Evolutionary conservation across 208 protist genomes (phyloP), one percentile per base, ranked within the genome.

Genomic region (Trypanosoma melophagium): DNA sequence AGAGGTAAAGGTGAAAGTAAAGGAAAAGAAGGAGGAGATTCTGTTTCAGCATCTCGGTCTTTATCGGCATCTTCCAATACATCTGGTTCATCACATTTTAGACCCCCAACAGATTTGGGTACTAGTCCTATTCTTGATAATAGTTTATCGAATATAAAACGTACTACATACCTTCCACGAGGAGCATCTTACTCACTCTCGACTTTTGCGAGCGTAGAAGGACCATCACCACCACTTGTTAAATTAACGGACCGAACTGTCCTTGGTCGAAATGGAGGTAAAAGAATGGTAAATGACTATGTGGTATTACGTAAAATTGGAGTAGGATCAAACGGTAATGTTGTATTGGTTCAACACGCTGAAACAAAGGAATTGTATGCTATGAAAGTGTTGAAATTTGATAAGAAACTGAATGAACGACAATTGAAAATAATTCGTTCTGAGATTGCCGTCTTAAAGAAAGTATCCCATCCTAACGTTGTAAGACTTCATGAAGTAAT

Each of bases 321-420:
- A 35, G 73, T 93, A 56, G 97, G 97, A 35, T 96, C 96, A 7
- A 98, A 97, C 62, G 94, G 96, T 51, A 84, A 95, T n/a, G 97
- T 98, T 2, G 97, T 95, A 61, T 96, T 98, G 60, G 96, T 94
- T 17, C 74, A 85, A 44, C 77, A 98, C 60, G 52, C 66, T 0
- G 38, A 51, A 16, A 89, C 77, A n/a, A 67, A 68, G 16, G n/a
- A 91, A 10, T 47, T 80, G 40, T 83, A 79, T 22, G 87, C 87
- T 3, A 64, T 93, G 72, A 94, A 94, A 69, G 75, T 81, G 24
- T 71, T 93, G 7, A 17, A 49, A 16, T 40, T 86, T 0, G 65
- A 76, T 10, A 61, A 55, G 9, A 52, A 58, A 59, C 41, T 58
- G 41, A 17, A 54, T 31, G 52, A 47, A 21, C 14, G 54, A 35